Base-by-base conservation (phyloP, 1,284 basidiomycete species). In the Vanrija pseudolonga region DNA sequence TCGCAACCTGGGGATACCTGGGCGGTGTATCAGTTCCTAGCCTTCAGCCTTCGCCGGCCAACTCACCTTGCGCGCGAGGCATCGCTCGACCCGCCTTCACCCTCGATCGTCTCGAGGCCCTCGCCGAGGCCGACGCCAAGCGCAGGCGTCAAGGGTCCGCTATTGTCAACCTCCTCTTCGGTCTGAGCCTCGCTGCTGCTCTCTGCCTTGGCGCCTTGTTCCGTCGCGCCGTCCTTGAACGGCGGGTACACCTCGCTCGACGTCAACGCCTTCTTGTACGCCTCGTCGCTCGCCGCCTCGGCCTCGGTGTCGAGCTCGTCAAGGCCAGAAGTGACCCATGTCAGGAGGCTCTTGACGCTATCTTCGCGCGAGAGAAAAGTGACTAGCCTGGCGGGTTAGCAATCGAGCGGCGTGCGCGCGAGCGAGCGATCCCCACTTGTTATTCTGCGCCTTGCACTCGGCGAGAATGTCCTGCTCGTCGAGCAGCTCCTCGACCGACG, bases 401-500 rank as follows among this genome's bases (percentile, higher is more conserved):
- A 12, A 32, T 32, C 32, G 11, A 26, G 26, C 26, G 3, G 26
- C 26, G n/a, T 7, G 26, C 26, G 11, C 7, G 26, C 26, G 28
- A n/a, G n/a, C n/a, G n/a, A n/a, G n/a, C n/a, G n/a, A n/a, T n/a
- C 64, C 72, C 32, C 56, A 76, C 73, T 72, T 74, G 50, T 87
- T 87, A 72, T 97, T 97, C 76, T 95, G 91, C 4, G 89, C 82
- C 77, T 98, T 98, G 83, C 91, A 93, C 76, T 98, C 94, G 74
- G 91, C 89, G 49, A 98, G 79, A 51, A 97, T 80, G 74, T 97
- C 93, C 72, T 91, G 89, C 78, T 97, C 91, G 78, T 96, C 92
- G 54, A 98, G 80, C 55, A 98, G 85, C 47, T 91, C 87, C 76
- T 97, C 93, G 47, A 97, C 81, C 39, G 84, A 65, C 12, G 75